phyloP scores from a whole-genome alignment of 129 eudicot species.

The Lactuca sativa region DNA sequence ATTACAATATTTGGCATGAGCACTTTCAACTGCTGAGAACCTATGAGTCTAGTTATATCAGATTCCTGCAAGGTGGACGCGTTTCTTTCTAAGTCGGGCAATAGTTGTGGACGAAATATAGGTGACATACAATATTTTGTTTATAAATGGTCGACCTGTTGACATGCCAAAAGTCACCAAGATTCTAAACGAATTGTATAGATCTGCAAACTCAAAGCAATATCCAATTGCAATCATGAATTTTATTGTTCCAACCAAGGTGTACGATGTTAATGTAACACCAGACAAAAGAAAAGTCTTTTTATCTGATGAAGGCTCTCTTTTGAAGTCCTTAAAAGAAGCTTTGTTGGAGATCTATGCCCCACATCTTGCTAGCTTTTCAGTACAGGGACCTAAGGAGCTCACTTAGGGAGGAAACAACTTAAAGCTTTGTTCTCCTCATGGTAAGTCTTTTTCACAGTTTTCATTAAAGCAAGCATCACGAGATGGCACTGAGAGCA shows the following conservation, averaged over 20 bases:
- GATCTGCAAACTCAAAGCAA: no score
- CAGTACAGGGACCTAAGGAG: conserved; percentile 49
- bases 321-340: no score
- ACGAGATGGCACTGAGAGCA: conserved; percentile 28
- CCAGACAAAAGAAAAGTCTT: no score
- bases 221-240: no score
- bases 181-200: conserved; percentile 84
- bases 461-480: conserved; percentile 29
- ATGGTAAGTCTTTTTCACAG: conserved; percentile 34
- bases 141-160: conserved; percentile 91
- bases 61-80: conserved; percentile 77
- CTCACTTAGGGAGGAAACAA: conserved; percentile 25
- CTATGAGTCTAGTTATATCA: conserved; percentile 56
- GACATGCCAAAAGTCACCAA: conserved; percentile 98
- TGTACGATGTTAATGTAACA: no score
- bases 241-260: no score
- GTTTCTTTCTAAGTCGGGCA: conserved; percentile 82
- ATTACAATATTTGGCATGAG: conserved; percentile 81
- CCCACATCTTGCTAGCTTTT: conserved; percentile 56
- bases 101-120: conserved; percentile 81
- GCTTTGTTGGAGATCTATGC: conserved; percentile 75
- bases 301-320: no score
- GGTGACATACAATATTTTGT: conserved; percentile 87
- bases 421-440: conserved; percentile 20
- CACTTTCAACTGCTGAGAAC: conserved; percentile 76